phyloP scores from a whole-genome alignment of 805 yeast genomes.

The Clavispora fructus region DNA sequence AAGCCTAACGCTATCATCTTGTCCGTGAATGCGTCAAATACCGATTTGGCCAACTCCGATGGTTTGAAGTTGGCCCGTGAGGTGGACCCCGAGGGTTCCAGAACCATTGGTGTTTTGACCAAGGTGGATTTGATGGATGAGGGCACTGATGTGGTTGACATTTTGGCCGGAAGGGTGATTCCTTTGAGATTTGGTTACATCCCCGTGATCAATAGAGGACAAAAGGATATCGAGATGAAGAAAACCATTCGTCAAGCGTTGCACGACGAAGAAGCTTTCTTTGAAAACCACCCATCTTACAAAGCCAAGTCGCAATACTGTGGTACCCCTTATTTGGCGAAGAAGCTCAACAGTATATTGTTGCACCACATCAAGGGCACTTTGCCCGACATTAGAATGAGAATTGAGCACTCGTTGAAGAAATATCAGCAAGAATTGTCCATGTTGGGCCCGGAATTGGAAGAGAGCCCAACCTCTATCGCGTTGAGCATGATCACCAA shows the following conservation, averaged over 20 bases:
- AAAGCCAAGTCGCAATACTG: slow-evolving; percentile 91
- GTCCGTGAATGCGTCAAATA: slow-evolving; percentile 82
- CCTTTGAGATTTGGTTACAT: slow-evolving; percentile 94
- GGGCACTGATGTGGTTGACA: slow-evolving; percentile 96
- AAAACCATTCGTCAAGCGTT: slow-evolving; percentile 88
- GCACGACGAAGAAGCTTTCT: slow-evolving; percentile 70
- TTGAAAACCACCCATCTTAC: slow-evolving; percentile 87
- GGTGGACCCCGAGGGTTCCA: slow-evolving; percentile 92
- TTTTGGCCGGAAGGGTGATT: slow-evolving; percentile 90
- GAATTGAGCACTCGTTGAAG: slow-evolving; percentile 73
- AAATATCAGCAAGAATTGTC: slow-evolving; percentile 76
- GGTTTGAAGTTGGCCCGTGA: slow-evolving; percentile 95
- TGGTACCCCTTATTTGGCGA: slow-evolving; percentile 97
- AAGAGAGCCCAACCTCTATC: slow-evolving; percentile 84
- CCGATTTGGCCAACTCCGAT: slow-evolving; percentile 95
- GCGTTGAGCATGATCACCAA: slow-evolving; percentile 89
- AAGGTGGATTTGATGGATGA: slow-evolving; percentile 96
- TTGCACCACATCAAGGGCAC: slow-evolving; percentile 70
- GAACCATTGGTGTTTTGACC: slow-evolving; percentile 96
- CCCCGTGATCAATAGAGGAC: slow-evolving; percentile 91
- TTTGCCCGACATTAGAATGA: slow-evolving; percentile 84
- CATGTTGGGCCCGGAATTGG: slow-evolving; percentile 80
- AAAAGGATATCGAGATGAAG: slow-evolving; percentile 84
- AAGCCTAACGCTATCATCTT: slow-evolving; percentile 93
- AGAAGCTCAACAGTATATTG: slow-evolving; percentile 81